phyloP scores from a whole-genome alignment of 768 basidiomycete genomes.

The Hydnum rufescens region DNA sequence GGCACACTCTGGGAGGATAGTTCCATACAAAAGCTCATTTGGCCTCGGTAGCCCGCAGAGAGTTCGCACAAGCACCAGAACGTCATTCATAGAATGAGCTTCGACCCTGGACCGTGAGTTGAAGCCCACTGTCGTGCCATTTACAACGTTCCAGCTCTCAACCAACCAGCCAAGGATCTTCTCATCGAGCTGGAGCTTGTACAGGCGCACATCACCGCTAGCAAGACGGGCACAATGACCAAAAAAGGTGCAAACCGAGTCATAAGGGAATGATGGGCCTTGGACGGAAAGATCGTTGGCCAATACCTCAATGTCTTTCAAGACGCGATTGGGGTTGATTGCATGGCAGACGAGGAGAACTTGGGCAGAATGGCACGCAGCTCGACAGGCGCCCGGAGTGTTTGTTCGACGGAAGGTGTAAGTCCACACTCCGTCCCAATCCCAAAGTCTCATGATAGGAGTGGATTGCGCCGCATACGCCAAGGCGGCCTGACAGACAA shows the following conservation, averaged over 20 bases:
- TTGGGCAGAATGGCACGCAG: constrained; percentile 54
- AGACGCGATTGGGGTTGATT: constrained; percentile 20
- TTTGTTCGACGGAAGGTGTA: constrained; percentile 58
- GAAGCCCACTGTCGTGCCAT: constrained; percentile 22
- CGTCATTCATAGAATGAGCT: constrained; percentile 33
- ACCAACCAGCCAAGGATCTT: constrained; percentile 67
- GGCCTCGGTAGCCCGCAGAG: constrained; percentile 37
- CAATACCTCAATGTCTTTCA: constrained; percentile 58
- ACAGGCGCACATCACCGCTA: constrained; percentile 62
- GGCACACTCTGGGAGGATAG: constrained; percentile 47
- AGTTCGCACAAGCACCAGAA: constrained; percentile 40
- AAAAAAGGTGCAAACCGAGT: constrained; percentile 78
- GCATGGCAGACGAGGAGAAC: constrained; percentile 24
- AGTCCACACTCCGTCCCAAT: constrained; percentile 74
- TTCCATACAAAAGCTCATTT: constrained; percentile 26
- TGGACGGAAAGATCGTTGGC: constrained; percentile 76
- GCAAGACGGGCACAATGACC: constrained; percentile 46
- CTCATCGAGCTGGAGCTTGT: constrained; percentile 71
- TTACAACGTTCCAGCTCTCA: constrained; percentile 42
- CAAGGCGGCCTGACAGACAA: constrained; percentile 59
- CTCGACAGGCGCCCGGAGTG: constrained; percentile 48
- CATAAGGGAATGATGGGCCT: constrained; percentile 70
- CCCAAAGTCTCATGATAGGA: constrained; percentile 17
- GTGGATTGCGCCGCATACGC: constrained; percentile 22
- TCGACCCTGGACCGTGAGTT: constrained; percentile 27